phyloP scores from a whole-genome alignment of 306 rosid genomes.

The Prunus salicina region DNA sequence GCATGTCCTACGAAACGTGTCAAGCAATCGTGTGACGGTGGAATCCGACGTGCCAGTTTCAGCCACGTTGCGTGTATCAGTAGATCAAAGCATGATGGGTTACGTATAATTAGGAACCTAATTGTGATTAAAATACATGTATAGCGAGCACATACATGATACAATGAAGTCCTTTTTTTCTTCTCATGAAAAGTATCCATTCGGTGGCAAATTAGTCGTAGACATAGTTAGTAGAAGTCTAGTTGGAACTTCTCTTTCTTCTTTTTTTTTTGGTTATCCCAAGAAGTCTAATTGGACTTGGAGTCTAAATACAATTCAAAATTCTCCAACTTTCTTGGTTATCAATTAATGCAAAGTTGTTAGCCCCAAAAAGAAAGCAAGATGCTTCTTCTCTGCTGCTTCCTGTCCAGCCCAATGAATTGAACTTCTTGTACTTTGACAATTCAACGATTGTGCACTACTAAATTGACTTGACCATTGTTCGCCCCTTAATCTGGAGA shows the following conservation, averaged over 20 bases:
- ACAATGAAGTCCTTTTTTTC: not conserved
- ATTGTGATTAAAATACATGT: not conserved
- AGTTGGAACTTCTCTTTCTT: too few relatives aligned
- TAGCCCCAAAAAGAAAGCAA: not conserved
- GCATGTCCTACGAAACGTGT: slow-evolving; percentile 26
- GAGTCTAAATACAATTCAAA: not conserved
- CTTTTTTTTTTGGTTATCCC: not conserved
- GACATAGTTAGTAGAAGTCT: not conserved
- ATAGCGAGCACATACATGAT: not conserved
- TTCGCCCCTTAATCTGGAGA: not conserved
- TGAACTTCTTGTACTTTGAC: not conserved
- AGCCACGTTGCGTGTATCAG: slow-evolving; percentile 36
- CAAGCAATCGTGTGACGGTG: slow-evolving; percentile 23
- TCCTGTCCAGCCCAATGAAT: not conserved
- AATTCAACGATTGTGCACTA: not conserved
- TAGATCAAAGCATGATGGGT: slow-evolving; percentile 30
- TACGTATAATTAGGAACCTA: not conserved
- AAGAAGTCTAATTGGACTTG: not conserved
- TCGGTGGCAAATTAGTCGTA: not conserved
- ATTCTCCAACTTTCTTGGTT: not conserved
- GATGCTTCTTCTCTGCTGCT: not conserved
- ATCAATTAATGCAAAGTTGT: not conserved
- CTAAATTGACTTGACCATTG: not conserved
- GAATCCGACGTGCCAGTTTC: slow-evolving; percentile 23
- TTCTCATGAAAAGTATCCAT: not conserved